Conservation (phyloP, 2,329 filamentous ascomycete species). For the Penicillium hordei region DNA sequence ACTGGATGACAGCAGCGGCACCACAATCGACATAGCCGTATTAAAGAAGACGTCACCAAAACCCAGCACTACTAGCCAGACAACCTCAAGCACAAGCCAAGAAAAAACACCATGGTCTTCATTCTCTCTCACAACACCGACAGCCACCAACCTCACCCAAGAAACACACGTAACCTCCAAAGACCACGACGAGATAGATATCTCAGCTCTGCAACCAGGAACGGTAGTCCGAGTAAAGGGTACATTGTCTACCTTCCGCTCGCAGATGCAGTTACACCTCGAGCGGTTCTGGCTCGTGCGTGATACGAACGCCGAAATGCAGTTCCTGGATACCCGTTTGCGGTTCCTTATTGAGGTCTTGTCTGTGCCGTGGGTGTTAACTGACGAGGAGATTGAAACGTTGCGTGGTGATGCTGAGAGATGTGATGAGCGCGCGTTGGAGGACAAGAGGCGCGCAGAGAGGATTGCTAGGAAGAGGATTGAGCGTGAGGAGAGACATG, state of each 20-base stretch:
- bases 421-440: conserved; percentile 40
- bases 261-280: conserved; percentile 53
- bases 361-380: conserved; percentile 54
- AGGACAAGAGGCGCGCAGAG: conserved; percentile 37
- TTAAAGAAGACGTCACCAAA: conserved; percentile 29
- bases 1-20: conserved; percentile 62
- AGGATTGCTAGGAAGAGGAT: conserved; percentile 26
- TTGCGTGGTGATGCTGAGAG: conserved; percentile 45
- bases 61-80: conserved; percentile 19
- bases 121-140: not conserved
- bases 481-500: conserved; percentile 41
- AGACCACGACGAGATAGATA: conserved; percentile 43
- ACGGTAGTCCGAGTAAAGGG: conserved; percentile 58
- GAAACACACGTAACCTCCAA: conserved; percentile 28
- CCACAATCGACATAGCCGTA: conserved; percentile 56
- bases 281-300: conserved; percentile 52
- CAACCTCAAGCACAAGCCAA: conserved; percentile 26
- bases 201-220: conserved; percentile 50
- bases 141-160: not conserved
- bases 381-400: conserved; percentile 42
- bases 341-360: conserved; percentile 53
- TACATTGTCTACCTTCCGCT: conserved; percentile 53
- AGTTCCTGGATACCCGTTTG: conserved; percentile 53
- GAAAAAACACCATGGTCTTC: not conserved
- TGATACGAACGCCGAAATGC: conserved; percentile 56